phyloP scores from a whole-genome alignment of 306 rosid genomes.

The Erythrophleum fordii region DNA sequence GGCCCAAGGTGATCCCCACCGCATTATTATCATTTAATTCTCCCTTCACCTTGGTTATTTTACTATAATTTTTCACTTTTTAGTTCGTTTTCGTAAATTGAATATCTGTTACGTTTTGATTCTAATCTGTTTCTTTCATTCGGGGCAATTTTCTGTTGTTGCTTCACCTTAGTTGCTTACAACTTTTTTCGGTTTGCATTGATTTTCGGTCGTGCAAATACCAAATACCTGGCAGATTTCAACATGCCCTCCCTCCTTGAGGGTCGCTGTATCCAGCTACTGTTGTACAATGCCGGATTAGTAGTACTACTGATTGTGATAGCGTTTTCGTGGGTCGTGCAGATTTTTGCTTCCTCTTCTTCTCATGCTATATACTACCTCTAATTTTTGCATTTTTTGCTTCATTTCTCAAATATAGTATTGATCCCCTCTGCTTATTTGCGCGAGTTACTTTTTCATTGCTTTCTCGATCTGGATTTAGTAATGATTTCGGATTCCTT shows the following conservation, averaged over 20 bases:
- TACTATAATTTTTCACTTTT: not conserved
- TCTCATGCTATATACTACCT: not conserved
- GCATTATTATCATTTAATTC: not conserved
- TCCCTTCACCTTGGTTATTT: not conserved
- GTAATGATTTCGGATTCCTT: no score
- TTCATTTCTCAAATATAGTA: not conserved
- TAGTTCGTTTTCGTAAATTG: not conserved
- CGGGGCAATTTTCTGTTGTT: not conserved
- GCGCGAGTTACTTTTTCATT: not conserved
- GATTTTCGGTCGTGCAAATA: not conserved
- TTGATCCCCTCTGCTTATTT: not conserved
- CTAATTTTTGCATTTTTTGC: not conserved
- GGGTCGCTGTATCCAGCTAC: not conserved
- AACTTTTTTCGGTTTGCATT: not conserved
- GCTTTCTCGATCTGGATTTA: not conserved
- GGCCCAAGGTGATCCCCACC: constrained; percentile 55
- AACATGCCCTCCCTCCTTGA: not conserved
- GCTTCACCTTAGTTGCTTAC: not conserved
- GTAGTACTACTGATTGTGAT: not conserved
- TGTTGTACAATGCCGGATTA: not conserved
- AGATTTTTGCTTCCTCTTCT: not conserved
- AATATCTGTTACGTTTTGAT: not conserved
- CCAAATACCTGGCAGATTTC: not conserved
- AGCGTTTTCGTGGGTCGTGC: not conserved
- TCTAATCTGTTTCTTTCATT: not conserved